These are phyloP conservation scores for Herpetomonas muscarum DNA, from an alignment of 208 protist genomes.

Conservation along the genomic window DNA sequence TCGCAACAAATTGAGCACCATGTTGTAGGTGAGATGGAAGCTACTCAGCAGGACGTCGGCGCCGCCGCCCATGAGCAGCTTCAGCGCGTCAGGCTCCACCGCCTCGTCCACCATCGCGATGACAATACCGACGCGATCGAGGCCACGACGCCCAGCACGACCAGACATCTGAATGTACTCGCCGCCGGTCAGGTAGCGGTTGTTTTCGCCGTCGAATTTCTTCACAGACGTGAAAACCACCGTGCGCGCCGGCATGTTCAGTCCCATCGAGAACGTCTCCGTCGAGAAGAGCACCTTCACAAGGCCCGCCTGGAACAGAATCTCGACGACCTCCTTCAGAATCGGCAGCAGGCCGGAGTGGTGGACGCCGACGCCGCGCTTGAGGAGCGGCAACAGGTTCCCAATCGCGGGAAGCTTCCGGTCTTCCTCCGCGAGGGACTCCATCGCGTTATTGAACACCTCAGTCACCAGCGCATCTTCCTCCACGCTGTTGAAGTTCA, in stretches of 20 bases:
- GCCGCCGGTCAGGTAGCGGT: conserved; percentile 93
- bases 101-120: conserved; percentile 98
- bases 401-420: conserved; percentile 91
- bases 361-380: conserved; percentile 99
- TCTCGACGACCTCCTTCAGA: conserved; percentile 99
- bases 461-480: conserved; percentile 92
- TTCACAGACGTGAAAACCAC: conserved; percentile 98
- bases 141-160: conserved; percentile 99
- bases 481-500: conserved; percentile 95
- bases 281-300: conserved; percentile 99
- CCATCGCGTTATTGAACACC: conserved; percentile 96
- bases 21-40: conserved; percentile 99
- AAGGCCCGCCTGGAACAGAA: conserved; percentile 99
- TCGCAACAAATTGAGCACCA: conserved; percentile 98
- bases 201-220: conserved; percentile 98
- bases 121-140: conserved; percentile 98
- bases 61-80: conserved; percentile 91
- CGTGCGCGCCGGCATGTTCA: conserved; percentile 99
- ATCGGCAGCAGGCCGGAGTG: conserved; percentile 99
- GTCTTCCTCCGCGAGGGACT: conserved; percentile 93
- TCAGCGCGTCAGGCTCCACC: conserved; percentile 94
- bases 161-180: conserved; percentile 99
- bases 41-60: conserved; percentile 93
- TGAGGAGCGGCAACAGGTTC: conserved; percentile 95
- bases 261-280: conserved; percentile 99